Evolutionary conservation across 2,329 filamentous ascomycete species (phyloP).

Genomic region (Ophiostoma tasmaniense): DNA sequence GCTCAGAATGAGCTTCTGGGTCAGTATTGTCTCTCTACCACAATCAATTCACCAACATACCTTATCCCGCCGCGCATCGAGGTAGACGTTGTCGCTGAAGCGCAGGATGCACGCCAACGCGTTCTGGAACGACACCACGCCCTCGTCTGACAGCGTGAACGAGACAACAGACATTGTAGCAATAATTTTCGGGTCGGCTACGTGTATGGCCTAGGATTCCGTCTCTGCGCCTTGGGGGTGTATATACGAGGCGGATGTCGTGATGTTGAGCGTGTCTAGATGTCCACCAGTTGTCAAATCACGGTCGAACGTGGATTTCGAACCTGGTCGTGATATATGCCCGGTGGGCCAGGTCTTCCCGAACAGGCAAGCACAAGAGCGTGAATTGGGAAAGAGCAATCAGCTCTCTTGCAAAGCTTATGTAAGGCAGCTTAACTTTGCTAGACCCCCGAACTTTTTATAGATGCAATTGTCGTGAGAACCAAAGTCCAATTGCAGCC

Average conservation of each 20-base stretch:
- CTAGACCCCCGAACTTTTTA: no score
- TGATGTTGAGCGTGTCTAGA: neutral
- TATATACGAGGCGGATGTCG: neutral
- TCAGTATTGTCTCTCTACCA: neutral
- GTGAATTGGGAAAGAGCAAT: neutral
- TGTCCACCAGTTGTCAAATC: neutral
- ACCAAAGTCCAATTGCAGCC: neutral
- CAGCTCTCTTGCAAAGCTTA: neutral
- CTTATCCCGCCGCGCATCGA: slow-evolving; percentile 62
- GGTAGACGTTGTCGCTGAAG: slow-evolving; percentile 69
- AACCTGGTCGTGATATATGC: neutral
- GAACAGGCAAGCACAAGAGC: neutral
- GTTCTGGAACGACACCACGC: slow-evolving; percentile 62
- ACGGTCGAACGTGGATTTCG: neutral
- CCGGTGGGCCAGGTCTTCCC: slow-evolving; percentile 3
- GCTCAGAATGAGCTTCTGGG: slow-evolving; percentile 57
- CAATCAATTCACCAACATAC: slow-evolving; percentile 33
- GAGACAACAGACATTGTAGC: slow-evolving; percentile 52
- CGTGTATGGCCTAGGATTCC: no score
- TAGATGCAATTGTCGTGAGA: neutral
- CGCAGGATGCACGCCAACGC: slow-evolving; percentile 65
- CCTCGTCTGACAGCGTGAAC: slow-evolving; percentile 67
- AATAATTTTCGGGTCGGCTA: neutral
- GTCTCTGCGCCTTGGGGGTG: no score
- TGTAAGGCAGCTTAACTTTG: neutral